Percentiles rank a stretch among this genome's conserved stretches.
Evolutionary conservation across 2,329 filamentous ascomycete genomes (phyloP).

Genomic region (Ophiosphaerella narmari): DNA sequence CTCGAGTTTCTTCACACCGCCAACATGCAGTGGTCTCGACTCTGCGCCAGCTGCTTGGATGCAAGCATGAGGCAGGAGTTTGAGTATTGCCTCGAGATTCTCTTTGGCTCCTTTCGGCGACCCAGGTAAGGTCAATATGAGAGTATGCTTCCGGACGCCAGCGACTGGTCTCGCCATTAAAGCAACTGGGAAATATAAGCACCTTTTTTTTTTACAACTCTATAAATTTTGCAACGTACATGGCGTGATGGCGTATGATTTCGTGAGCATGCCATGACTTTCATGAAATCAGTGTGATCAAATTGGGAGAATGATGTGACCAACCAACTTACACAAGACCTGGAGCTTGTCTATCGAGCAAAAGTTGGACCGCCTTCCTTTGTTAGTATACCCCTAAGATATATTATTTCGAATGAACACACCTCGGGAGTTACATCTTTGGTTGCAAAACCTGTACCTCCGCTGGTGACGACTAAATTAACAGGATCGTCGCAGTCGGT

Average conservation of each 20-base stretch:
- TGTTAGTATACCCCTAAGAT: slow-evolving; percentile 3
- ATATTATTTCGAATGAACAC: slow-evolving; percentile 5
- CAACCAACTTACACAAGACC: slow-evolving; percentile 71
- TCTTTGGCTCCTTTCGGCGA: slow-evolving; percentile 95
- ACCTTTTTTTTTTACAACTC: neutral
- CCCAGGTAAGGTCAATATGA: slow-evolving; percentile 89
- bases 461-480: slow-evolving; percentile 85
- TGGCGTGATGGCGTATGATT: slow-evolving; percentile 83
- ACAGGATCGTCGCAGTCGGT: slow-evolving; percentile 65
- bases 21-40: slow-evolving; percentile 77
- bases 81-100: slow-evolving; percentile 86
- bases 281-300: slow-evolving; percentile 12
- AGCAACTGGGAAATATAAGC: slow-evolving; percentile 66
- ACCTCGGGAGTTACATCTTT: slow-evolving; percentile 90
- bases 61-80: slow-evolving; percentile 94
- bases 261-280: slow-evolving; percentile 87
- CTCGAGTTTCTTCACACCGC: slow-evolving; percentile 83
- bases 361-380: slow-evolving; percentile 70
- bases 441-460: slow-evolving; percentile 88
- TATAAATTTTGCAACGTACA: slow-evolving; percentile 62
- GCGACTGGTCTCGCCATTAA: slow-evolving; percentile 96
- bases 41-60: slow-evolving; percentile 82
- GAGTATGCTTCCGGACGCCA: slow-evolving; percentile 77
- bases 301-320: neutral
- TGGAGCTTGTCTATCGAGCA: slow-evolving; percentile 84